phyloP scores from a whole-genome alignment of 306 rosid genomes.

The Prunus campanulata region DNA sequence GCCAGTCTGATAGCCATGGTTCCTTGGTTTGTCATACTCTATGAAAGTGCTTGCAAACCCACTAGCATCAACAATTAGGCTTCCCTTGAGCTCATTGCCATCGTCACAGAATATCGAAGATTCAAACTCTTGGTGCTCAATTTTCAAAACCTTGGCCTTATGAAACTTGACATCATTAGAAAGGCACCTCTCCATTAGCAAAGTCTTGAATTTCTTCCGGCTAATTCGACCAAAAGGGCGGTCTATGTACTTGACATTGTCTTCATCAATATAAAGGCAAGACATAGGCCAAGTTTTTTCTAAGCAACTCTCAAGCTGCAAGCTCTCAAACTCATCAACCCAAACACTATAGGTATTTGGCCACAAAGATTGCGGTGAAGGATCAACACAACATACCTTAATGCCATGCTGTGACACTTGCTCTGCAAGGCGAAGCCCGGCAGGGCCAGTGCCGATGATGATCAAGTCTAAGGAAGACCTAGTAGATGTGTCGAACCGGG shows the following conservation, averaged over 20 bases:
- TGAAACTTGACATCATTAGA: slow-evolving; percentile 62
- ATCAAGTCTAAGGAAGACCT: slow-evolving; percentile 49
- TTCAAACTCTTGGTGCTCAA: slow-evolving; percentile 57
- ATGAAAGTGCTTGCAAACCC: slow-evolving; percentile 58
- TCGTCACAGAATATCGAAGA: slow-evolving; percentile 58
- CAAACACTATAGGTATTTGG: slow-evolving; percentile 91
- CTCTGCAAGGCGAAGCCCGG: slow-evolving; percentile 69
- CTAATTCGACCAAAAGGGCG: slow-evolving; percentile 67
- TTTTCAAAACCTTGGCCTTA: slow-evolving; percentile 62
- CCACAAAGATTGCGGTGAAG: slow-evolving; percentile 73
- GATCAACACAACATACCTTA: slow-evolving; percentile 84
- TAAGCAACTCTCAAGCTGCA: slow-evolving; percentile 61
- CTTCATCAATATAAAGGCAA: slow-evolving; percentile 43
- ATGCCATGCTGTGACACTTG: slow-evolving; percentile 60
- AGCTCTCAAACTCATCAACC: slow-evolving; percentile 68
- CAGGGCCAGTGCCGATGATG: slow-evolving; percentile 76
- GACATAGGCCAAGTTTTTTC: slow-evolving; percentile 80
- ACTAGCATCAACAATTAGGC: slow-evolving; percentile 77
- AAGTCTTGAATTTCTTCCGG: slow-evolving; percentile 51
- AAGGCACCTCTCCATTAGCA: slow-evolving; percentile 50
- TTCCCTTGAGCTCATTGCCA: slow-evolving; percentile 51
- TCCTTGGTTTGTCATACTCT: slow-evolving; percentile 45
- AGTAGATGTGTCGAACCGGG: slow-evolving; percentile 40
- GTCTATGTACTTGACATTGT: slow-evolving; percentile 47
- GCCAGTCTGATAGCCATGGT: slow-evolving; percentile 70